Percentiles rank a stretch among this genome's conserved stretches.
phyloP scores from a whole-genome alignment of 2,329 filamentous ascomycete species.

The Aspergillus versicolor region DNA sequence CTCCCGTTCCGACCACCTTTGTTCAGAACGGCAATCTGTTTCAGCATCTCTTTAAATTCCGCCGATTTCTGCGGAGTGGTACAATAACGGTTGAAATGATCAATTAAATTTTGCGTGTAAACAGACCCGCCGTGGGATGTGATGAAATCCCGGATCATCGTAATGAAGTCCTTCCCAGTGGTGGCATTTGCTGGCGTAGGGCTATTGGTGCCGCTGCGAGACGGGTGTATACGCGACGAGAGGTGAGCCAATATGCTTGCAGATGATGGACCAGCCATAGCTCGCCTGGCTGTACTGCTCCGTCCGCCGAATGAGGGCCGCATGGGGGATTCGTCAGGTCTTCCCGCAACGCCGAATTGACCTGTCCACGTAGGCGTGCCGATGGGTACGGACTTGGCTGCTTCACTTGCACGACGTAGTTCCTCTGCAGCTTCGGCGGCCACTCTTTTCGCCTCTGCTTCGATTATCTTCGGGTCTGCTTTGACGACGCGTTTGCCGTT shows the following conservation, averaged over 20 bases:
- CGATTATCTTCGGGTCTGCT: constrained; percentile 75
- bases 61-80: constrained; percentile 65
- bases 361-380: constrained; percentile 95
- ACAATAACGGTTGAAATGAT: constrained; percentile 85
- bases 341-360: constrained; percentile 72
- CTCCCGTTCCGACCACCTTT: constrained; percentile 48
- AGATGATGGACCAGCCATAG: constrained; percentile 39
- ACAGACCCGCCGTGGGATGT: constrained; percentile 73
- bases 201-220: constrained; percentile 30
- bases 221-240: constrained; percentile 25
- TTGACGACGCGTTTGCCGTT: constrained; percentile 69
- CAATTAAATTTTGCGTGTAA: constrained; percentile 80
- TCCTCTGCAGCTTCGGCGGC: constrained; percentile 75
- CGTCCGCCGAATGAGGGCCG: constrained; percentile 47
- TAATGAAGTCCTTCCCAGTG: constrained; percentile 63
- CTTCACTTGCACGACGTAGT: constrained; percentile 69
- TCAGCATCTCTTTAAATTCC: constrained; percentile 80
- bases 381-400: constrained; percentile 70
- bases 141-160: constrained; percentile 77
- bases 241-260: constrained; percentile 42
- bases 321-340: constrained; percentile 56
- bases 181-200: constrained; percentile 46
- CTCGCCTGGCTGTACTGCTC: constrained; percentile 35
- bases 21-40: constrained; percentile 71
- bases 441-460: constrained; percentile 76